Evolutionary conservation across 2,329 filamentous ascomycete species (phyloP).

Genomic region (Cytospora schulzeri): DNA sequence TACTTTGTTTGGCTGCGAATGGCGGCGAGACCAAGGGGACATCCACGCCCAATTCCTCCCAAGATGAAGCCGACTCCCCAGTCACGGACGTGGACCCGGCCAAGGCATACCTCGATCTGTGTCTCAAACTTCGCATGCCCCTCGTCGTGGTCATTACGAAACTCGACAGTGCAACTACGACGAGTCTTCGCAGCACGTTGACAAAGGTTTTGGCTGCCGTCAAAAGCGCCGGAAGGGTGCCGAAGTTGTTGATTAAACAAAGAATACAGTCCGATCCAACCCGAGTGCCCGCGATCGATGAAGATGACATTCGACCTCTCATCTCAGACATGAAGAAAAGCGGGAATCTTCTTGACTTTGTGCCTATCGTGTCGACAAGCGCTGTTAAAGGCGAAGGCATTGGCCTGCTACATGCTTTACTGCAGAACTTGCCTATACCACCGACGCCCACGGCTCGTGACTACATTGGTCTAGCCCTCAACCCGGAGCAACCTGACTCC

Average conservation of each 20-base stretch:
- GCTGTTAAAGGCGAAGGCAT: constrained; percentile 84
- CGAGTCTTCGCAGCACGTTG: constrained; percentile 69
- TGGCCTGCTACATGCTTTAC: constrained; percentile 76
- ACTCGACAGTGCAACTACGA: constrained; percentile 79
- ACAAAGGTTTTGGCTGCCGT: constrained; percentile 74
- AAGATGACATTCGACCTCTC: constrained; percentile 58
- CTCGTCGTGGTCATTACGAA: constrained; percentile 87
- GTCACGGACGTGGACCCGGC: constrained; percentile 69
- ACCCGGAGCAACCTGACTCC: constrained; percentile 61
- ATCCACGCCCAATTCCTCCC: constrained; percentile 44
- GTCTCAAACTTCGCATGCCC: constrained; percentile 76
- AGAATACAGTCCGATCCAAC: constrained; percentile 54
- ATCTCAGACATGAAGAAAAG: constrained; percentile 52
- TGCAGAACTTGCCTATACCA: constrained; percentile 75
- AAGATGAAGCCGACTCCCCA: constrained; percentile 53
- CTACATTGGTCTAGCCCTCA: constrained; percentile 56
- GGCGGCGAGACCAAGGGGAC: constrained; percentile 54
- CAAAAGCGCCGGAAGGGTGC: constrained; percentile 73
- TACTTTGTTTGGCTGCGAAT: constrained; percentile 85
- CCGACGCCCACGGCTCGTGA: constrained; percentile 54
- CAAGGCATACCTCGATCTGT: constrained; percentile 80
- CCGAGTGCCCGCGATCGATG: constrained; percentile 57
- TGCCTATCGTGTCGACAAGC: constrained; percentile 88
- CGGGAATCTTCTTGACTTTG: constrained; percentile 50
- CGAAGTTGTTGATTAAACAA: constrained; percentile 69